Percentiles rank a stretch among this genome's conserved stretches.
phyloP scores from a whole-genome alignment of 2,329 filamentous ascomycete species.

The Leptographium radiaticola region DNA sequence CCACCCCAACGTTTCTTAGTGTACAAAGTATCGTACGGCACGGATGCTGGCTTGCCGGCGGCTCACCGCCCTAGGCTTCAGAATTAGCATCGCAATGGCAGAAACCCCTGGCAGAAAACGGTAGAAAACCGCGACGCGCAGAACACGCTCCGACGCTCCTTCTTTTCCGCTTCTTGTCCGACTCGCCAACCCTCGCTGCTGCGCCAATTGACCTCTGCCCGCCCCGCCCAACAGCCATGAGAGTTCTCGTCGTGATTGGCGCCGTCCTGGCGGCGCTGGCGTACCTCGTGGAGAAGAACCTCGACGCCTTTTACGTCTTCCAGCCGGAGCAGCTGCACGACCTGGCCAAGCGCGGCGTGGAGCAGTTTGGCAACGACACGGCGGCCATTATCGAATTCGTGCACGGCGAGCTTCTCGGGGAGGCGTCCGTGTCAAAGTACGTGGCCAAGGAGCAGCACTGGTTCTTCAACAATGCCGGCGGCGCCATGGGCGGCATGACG shows the following conservation, averaged over 20 bases:
- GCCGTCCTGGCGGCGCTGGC: slow-evolving; percentile 40
- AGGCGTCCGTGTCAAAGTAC: slow-evolving; percentile 35
- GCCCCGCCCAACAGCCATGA: slow-evolving; percentile 6
- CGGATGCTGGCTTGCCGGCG: neutral
- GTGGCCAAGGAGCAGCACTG: slow-evolving; percentile 66
- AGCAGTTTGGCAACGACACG: slow-evolving; percentile 63
- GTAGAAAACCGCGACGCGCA: neutral
- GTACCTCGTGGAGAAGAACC: slow-evolving; percentile 44
- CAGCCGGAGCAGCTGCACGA: slow-evolving; percentile 53
- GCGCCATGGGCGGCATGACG: slow-evolving; percentile 86
- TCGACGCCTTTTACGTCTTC: slow-evolving; percentile 64
- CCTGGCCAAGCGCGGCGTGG: slow-evolving; percentile 52
- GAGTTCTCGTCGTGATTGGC: slow-evolving; percentile 36
- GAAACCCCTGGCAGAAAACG: neutral
- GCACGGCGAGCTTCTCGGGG: slow-evolving; percentile 49
- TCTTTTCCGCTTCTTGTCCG: neutral
- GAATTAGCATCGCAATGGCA: neutral
- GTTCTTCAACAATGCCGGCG: slow-evolving; percentile 86
- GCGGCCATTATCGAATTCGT: slow-evolving; percentile 55
- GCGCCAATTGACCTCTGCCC: neutral
- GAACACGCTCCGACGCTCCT: neutral
- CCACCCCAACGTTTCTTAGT: neutral
- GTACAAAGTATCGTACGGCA: neutral
- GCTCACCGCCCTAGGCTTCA: neutral
- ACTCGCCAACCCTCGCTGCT: slow-evolving; percentile 27